Conservation (phyloP, 2,329 filamentous ascomycete genomes). For the Aspergillus eucalypticola region DNA sequence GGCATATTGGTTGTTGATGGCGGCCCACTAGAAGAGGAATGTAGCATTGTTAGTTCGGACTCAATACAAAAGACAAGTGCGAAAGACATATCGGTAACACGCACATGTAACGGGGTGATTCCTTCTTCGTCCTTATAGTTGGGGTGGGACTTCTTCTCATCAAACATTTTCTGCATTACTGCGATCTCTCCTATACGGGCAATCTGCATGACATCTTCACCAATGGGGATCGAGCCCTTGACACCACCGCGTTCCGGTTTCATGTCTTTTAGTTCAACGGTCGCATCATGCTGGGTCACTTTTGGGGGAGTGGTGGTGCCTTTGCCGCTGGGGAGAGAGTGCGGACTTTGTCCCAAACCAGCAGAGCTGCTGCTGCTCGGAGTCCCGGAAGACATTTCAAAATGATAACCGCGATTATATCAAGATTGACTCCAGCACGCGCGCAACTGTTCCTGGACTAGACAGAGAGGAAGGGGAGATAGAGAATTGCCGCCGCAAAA, state of each 20-base stretch:
- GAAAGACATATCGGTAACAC: conserved; percentile 30
- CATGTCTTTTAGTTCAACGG: conserved; percentile 44
- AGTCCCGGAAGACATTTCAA: conserved; percentile 29
- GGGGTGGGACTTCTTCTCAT: conserved; percentile 76
- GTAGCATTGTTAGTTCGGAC: conserved; percentile 16
- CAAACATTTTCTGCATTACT: conserved; percentile 87
- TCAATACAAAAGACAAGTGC: neutral
- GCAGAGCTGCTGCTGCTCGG: conserved; percentile 27
- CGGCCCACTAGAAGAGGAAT: conserved; percentile 72
- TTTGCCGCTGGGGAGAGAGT: conserved; percentile 33
- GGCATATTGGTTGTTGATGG: conserved; percentile 97
- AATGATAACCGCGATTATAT: neutral
- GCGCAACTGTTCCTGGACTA: neutral
- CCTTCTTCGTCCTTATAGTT: conserved; percentile 86
- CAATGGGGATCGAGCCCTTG: conserved; percentile 43
- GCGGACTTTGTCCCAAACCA: conserved; percentile 26
- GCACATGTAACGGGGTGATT: conserved; percentile 92
- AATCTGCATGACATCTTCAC: conserved; percentile 93
- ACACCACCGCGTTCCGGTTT: conserved; percentile 30
- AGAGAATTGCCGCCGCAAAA: neutral
- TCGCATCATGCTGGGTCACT: conserved; percentile 31
- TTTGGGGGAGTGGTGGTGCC: conserved; percentile 35
- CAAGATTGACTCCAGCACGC: neutral
- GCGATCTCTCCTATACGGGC: conserved; percentile 83
- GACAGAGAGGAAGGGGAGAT: neutral